Percentiles rank a stretch among this genome's conserved stretches.
Conservation (phyloP, 75 land plant genomes). For the Picea glauca region DNA sequence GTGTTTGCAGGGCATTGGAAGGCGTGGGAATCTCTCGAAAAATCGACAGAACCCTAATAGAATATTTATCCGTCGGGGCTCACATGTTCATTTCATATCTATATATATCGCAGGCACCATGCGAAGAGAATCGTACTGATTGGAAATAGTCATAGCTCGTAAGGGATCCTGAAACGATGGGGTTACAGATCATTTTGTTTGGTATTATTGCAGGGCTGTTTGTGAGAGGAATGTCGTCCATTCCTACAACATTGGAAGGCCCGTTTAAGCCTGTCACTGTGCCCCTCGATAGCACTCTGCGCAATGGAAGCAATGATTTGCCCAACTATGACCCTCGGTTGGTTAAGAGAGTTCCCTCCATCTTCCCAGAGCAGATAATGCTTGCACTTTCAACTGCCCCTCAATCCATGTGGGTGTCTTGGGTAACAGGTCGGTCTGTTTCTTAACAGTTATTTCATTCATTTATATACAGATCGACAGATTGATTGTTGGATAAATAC, state of each 20-base stretch:
- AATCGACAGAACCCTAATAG: too few species aligned
- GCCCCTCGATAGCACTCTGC: slow-evolving; percentile 53
- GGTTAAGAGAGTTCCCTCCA: slow-evolving; percentile 46
- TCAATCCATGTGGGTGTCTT: slow-evolving; percentile 81
- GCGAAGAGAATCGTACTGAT: too few species aligned
- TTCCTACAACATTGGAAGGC: slow-evolving; percentile 80
- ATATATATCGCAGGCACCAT: too few species aligned
- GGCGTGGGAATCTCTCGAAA: too few species aligned
- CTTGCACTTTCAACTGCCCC: slow-evolving; percentile 58
- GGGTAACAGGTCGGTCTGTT: slow-evolving; percentile 53
- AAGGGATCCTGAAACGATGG: neutral
- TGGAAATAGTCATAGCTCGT: too few species aligned
- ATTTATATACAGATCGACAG: too few species aligned
- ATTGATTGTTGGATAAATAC: too few species aligned
- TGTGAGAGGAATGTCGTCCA: neutral
- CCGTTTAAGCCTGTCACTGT: slow-evolving; percentile 77
- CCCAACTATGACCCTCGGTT: slow-evolving; percentile 70
- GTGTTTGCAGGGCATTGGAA: too few species aligned
- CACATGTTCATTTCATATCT: too few species aligned
- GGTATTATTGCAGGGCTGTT: neutral
- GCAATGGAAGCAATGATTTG: slow-evolving; percentile 75
- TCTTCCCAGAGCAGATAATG: slow-evolving; percentile 79
- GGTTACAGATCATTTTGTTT: neutral
- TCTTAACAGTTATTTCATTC: too few species aligned
- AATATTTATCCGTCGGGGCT: too few species aligned